A percentile compares a stretch with the other conserved stretches of the same genome.
phyloP scores from a whole-genome alignment of 176 grass and related monocot genomes.

The Hordeum vulgare region DNA sequence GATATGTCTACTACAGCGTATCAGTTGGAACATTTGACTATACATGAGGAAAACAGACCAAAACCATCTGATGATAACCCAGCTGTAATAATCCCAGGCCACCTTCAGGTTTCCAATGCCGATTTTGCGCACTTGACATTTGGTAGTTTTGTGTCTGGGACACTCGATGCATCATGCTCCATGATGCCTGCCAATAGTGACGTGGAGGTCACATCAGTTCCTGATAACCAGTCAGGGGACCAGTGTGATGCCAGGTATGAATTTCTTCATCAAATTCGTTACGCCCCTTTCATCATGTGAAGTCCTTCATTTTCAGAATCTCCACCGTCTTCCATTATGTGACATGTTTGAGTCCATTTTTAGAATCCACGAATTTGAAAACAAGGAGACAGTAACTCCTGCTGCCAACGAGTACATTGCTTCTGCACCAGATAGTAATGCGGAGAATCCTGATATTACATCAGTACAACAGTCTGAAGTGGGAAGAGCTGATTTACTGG shows the following conservation, averaged over 20 bases:
- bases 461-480: constrained; percentile 43
- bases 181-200: constrained; percentile 34
- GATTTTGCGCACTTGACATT: constrained; percentile 65
- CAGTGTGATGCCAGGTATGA: constrained; percentile 40
- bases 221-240: constrained; percentile 36
- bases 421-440: constrained; percentile 24
- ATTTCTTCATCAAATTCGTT: neutral
- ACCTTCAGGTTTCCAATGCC: constrained; percentile 68
- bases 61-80: constrained; percentile 53
- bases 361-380: constrained; percentile 49
- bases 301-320: constrained; percentile 33
- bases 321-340: neutral
- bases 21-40: constrained; percentile 35
- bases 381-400: constrained; percentile 26
- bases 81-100: constrained; percentile 72
- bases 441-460: constrained; percentile 34
- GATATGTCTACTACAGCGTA: constrained; percentile 26
- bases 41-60: constrained; percentile 33
- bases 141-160: constrained; percentile 77
- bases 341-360: constrained; percentile 5
- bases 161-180: constrained; percentile 45
- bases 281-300: neutral
- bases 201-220: constrained; percentile 17
- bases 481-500: constrained; percentile 33
- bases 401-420: constrained; percentile 28